These are phyloP conservation scores for Acacia acuminata DNA, from an alignment of 306 rosid genomes.

Conservation along the genomic window DNA sequence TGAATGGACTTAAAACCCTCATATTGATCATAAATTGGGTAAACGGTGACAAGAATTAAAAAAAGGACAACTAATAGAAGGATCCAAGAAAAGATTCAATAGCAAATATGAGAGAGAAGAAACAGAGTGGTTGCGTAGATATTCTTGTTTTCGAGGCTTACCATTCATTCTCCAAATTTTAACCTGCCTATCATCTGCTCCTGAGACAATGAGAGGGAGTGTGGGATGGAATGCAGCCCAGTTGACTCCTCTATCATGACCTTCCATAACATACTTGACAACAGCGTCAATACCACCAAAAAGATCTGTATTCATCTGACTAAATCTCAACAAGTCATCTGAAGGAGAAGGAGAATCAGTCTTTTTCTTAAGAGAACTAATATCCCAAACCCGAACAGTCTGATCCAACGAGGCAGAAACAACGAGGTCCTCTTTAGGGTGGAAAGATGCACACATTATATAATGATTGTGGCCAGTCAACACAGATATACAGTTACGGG, in stretches of 20 bases:
- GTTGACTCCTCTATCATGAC: slow-evolving; percentile 97
- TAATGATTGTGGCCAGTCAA: slow-evolving; percentile 97
- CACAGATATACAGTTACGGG: slow-evolving; percentile 94
- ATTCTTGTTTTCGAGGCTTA: slow-evolving; percentile 12
- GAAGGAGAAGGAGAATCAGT: slow-evolving; percentile 71
- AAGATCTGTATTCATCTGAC: slow-evolving; percentile 96
- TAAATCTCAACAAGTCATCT: slow-evolving; percentile 82
- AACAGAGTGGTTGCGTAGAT: background rate
- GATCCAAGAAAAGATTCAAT: background rate
- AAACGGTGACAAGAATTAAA: background rate
- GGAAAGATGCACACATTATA: slow-evolving; percentile 97
- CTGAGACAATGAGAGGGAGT: slow-evolving; percentile 92
- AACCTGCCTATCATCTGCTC: slow-evolving; percentile 98
- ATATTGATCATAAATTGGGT: background rate
- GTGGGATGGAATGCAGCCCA: slow-evolving; percentile 99
- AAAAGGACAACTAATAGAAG: background rate
- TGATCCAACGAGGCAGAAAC: slow-evolving; percentile 97
- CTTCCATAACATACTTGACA: slow-evolving; percentile 96
- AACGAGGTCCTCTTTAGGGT: slow-evolving; percentile 91
- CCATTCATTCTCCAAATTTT: slow-evolving; percentile 99
- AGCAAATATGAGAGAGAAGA: background rate
- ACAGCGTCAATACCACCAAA: slow-evolving; percentile 96
- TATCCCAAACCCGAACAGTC: slow-evolving; percentile 98
- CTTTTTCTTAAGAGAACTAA: slow-evolving; percentile 86
- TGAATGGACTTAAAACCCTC: background rate